Evolutionary conservation across 2,329 filamentous ascomycete genomes (phyloP).

Genomic region (Sporothrix brasiliensis): DNA sequence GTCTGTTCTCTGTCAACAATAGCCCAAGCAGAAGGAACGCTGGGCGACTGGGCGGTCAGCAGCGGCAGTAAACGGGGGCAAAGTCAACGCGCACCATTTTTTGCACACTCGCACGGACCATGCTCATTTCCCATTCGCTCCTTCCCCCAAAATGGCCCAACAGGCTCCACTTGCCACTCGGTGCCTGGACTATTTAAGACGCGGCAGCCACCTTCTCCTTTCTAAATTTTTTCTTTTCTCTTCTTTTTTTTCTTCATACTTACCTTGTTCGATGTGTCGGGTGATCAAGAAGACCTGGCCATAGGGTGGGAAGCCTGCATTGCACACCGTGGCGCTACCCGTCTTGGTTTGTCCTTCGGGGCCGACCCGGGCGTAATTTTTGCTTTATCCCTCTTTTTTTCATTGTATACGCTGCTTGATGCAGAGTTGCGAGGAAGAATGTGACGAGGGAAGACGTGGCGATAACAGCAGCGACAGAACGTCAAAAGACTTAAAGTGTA

Average conservation of each 20-base stretch:
- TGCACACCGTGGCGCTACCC: constrained; percentile 39
- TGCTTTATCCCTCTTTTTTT: constrained; percentile 35
- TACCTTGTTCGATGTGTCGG: constrained; percentile 40
- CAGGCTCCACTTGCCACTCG: constrained; percentile 1
- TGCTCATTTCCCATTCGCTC: neutral
- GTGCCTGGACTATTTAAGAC: constrained; percentile 24
- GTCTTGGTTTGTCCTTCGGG: constrained; percentile 39
- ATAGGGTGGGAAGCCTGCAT: constrained; percentile 40
- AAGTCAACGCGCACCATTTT: neutral
- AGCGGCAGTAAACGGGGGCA: neutral
- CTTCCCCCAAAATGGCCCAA: neutral
- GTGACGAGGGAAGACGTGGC: no score
- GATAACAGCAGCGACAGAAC: no score
- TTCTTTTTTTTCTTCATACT: constrained; percentile 38
- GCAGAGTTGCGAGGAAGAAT: constrained; percentile 35
- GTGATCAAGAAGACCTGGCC: constrained; percentile 39
- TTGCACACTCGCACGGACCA: constrained; percentile 35
- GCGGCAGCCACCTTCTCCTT: neutral
- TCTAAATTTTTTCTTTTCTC: constrained; percentile 31
- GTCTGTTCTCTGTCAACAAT: constrained; percentile 19
- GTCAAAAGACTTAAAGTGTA: no score
- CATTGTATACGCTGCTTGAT: constrained; percentile 34
- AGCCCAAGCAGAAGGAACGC: no score
- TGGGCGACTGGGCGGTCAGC: neutral
- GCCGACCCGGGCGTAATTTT: constrained; percentile 39